Evolutionary conservation across 371 early-diverging fungal genomes (phyloP), one percentile per base, ranked within the genome.

Genomic region (Mucor ambiguus): DNA sequence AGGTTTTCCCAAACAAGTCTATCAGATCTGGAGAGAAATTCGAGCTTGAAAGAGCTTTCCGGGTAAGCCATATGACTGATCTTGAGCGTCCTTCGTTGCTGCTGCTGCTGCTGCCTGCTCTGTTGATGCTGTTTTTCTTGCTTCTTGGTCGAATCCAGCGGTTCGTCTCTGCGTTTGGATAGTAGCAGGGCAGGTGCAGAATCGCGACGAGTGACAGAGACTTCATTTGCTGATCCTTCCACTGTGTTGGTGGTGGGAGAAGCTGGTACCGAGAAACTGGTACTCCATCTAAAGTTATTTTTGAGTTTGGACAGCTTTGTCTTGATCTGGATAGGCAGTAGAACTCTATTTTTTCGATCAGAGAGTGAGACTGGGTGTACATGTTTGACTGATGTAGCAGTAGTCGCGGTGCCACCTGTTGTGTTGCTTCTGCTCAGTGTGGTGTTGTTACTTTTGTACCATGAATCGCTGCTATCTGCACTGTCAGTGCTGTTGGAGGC

Each of bases 61-160:
- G 73, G 73, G 29, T 46, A 63, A 10, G 73, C 69, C 60, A 66
- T 44, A 57, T 73, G 73, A 12, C 60, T 38, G 9, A 73, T 43
- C 3, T 58, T 62, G 3, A 73, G 30, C 2, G 66, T 68, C 10
- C 66, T 16, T 38, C 54, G 20, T 44, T 60, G 44, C 29, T 64
- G 46, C 46, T 41, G 66, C 35, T 33, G 58, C 28, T 18, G 56
- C 2, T 49, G 30, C 30, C 29, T 48, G 2, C 37, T 28, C 30
- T 60, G 44, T 20, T 64, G 46, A 26, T 41, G 55, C 14, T 49
- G 61, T 10, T 57, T 49, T 18, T 33, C 18, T 16, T 55, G 24
- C 28, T 52, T 26, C 10, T 52, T 52, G 4, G 3, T 28, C 16
- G 52, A 7, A 24, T 28, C 52, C 3, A 26, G 14, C 5, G 24